A percentile compares a stretch with the other conserved stretches of the same genome.
These are phyloP conservation scores for Mycosphaerelloides madeirae DNA, from an alignment of 2,329 filamentous ascomycete species.

Conservation along the genomic window DNA sequence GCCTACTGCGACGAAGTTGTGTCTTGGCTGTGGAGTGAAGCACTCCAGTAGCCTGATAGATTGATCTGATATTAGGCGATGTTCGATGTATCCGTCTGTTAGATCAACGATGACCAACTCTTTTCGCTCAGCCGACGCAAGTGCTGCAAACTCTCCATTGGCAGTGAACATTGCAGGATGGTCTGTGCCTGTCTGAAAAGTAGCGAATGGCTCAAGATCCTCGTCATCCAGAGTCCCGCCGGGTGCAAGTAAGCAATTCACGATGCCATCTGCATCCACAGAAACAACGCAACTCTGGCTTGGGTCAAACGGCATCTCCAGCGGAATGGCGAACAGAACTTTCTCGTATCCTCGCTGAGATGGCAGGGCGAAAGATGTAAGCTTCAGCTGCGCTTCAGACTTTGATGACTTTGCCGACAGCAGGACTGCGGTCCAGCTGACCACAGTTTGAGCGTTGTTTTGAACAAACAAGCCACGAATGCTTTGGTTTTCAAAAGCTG, in stretches of 20 bases:
- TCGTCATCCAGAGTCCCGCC: background rate
- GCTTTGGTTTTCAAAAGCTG: background rate
- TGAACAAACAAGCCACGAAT: constrained; percentile 6
- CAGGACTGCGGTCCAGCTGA: background rate
- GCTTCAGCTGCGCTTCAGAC: background rate
- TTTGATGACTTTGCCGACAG: background rate
- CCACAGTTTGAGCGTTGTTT: background rate
- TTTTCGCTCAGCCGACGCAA: constrained; percentile 17
- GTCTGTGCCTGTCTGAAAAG: constrained; percentile 19
- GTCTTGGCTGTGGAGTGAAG: constrained; percentile 12
- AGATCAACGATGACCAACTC: constrained; percentile 25
- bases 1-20: constrained; percentile 27
- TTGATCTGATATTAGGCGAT: constrained; percentile 14
- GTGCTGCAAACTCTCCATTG: constrained; percentile 21
- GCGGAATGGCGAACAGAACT: constrained; percentile 8
- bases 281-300: constrained; percentile 5
- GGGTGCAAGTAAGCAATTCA: constrained; percentile 4
- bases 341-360: constrained; percentile 1
- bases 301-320: constrained; percentile 7
- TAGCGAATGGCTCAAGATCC: constrained; percentile 2
- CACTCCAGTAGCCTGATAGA: constrained; percentile 12
- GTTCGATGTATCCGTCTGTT: constrained; percentile 29
- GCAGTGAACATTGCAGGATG: constrained; percentile 17
- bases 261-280: constrained; percentile 4
- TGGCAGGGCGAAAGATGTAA: background rate